Conservation (phyloP, 1,284 basidiomycete genomes). For the Wallemia hederae region DNA sequence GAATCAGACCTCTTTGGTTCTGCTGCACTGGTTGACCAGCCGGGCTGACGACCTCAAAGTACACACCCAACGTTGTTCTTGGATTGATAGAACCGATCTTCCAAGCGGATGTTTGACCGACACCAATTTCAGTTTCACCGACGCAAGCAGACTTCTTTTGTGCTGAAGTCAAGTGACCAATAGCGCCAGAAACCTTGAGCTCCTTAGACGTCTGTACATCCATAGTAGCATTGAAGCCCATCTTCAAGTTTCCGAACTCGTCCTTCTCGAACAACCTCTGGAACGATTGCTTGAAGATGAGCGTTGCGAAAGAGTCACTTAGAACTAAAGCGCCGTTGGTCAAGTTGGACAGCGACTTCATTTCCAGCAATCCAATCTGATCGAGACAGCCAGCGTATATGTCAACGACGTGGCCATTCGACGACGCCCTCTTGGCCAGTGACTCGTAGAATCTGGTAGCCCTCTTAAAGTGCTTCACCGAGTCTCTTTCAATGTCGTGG, state of each 20-base stretch:
- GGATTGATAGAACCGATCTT: conserved; percentile 78
- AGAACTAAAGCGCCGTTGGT: conserved; percentile 92
- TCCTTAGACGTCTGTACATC: conserved; percentile 98
- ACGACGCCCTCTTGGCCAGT: conserved; percentile 71
- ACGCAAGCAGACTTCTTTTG: conserved; percentile 92
- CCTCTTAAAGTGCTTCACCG: conserved; percentile 89
- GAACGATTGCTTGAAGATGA: conserved; percentile 97
- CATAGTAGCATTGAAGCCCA: conserved; percentile 98
- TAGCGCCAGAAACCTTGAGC: conserved; percentile 89
- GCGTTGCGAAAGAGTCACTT: conserved; percentile 90
- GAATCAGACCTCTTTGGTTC: conserved; percentile 77
- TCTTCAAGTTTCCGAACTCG: conserved; percentile 65
- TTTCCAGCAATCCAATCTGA: conserved; percentile 89
- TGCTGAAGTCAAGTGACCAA: conserved; percentile 87
- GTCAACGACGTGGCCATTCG: conserved; percentile 84
- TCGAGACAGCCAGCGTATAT: conserved; percentile 92
- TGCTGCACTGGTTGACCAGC: conserved; percentile 76
- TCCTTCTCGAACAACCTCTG: conserved; percentile 80
- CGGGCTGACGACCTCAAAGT: conserved; percentile 98
- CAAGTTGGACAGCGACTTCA: conserved; percentile 80
- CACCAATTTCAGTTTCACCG: conserved; percentile 96
- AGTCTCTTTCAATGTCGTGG: conserved; percentile 95
- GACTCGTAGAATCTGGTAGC: conserved; percentile 94
- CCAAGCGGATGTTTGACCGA: conserved; percentile 98
- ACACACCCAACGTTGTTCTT: conserved; percentile 65